Base-by-base conservation (phyloP, 495 filamentous ascomycete genomes). In the Penicillium manginii region DNA sequence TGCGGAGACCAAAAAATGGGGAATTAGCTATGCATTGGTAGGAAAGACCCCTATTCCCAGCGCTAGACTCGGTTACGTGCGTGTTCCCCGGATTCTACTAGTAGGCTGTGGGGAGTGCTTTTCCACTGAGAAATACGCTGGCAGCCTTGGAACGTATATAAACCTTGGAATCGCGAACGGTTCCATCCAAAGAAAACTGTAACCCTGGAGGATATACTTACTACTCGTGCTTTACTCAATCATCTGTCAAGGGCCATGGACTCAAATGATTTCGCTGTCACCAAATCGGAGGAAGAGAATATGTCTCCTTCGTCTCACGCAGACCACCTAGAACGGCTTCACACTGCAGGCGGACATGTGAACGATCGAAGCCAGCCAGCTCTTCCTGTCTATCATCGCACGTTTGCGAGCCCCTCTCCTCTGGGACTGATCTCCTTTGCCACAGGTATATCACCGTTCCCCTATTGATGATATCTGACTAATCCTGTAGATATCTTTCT, bases 301-400 rank as follows among this genome's bases (percentile, higher is more conserved):
- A 37, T 10, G 1, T 2, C 55, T 23, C 32, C 55, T 42, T 51
- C 55, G 45, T 29, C 55, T 32, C 47, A 51, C 18, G 47, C 15
- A n/a, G 40, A 32, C 4, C 32, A 57, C 47, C 48, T 58, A 18
- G 55, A 58, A 18, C 55, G 55, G 21, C 55, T 58, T 12, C 47
- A 46, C 37, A 52, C 47, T 23, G 48, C 55, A 43, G 55, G 55
- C 31, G 55, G 48, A 29, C 48, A 50, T 45, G 15, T 45, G 4
- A 21, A 58, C 11, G 55, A 58, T n/a, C 11, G 35, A 5, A 37
- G 35, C 7, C 47, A 58, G 33, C 55, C 55, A 8, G 32, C 47
- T 12, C 47, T 58, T 43, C 55, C 55, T 10, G 48, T 58, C 11
- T 45, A 43, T 52, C 55, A 58, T 58, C 55, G 55, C 35, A 58